Percentiles rank a stretch among this genome's conserved stretches.
Conservation (phyloP, 2,329 filamentous ascomycete genomes). For the Metarhizium anisopliae region DNA sequence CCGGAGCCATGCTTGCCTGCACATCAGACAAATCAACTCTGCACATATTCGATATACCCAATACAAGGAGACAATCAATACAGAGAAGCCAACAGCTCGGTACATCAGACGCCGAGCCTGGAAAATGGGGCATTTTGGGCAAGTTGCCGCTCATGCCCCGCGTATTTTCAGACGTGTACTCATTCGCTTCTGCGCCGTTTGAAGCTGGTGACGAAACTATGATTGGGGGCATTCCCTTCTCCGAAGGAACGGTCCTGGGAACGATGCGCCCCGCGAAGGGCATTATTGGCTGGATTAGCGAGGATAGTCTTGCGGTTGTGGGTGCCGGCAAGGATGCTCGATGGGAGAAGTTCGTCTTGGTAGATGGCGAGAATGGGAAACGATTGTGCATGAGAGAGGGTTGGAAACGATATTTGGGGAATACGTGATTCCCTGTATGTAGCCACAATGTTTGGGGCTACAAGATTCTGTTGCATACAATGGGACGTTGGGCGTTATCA, state of each 20-base stretch:
- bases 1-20: conserved; percentile 70
- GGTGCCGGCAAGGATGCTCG: conserved; percentile 71
- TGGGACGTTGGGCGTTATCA: neutral
- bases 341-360: conserved; percentile 80
- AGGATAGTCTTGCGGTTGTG: conserved; percentile 65
- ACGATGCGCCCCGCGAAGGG: conserved; percentile 64
- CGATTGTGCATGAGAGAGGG: conserved; percentile 61
- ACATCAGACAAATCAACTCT: conserved; percentile 96
- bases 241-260: conserved; percentile 37
- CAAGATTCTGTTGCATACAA: neutral
- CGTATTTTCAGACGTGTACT: conserved; percentile 84
- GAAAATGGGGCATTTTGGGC: conserved; percentile 79
- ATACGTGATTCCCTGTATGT: conserved; percentile 16
- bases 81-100: conserved; percentile 21
- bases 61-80: conserved; percentile 33
- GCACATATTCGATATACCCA: conserved; percentile 83
- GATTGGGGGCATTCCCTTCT: conserved; percentile 33
- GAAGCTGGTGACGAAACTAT: conserved; percentile 69
- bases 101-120: conserved; percentile 32
- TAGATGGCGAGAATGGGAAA: conserved; percentile 59
- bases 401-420: conserved; percentile 69
- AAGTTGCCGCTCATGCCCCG: conserved; percentile 78
- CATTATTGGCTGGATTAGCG: conserved; percentile 73
- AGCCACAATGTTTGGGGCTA: neutral
- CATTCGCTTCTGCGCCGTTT: conserved; percentile 72